phyloP scores from a whole-genome alignment of 106 monocot genomes.

The Ottelia alismoides region DNA sequence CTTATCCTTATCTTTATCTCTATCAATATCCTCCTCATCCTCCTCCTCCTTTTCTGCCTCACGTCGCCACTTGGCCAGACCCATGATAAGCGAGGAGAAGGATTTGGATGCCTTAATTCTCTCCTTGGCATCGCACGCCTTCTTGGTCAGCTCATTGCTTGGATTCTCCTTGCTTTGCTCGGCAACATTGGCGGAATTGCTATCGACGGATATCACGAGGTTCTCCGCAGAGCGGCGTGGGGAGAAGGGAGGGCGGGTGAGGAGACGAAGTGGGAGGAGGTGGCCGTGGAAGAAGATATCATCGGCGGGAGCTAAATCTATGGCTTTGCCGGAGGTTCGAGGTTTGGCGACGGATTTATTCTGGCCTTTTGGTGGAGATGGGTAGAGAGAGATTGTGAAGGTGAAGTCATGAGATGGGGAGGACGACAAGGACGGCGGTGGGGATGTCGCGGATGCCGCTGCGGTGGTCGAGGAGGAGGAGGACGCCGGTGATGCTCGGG shows the following conservation, averaged over 20 bases:
- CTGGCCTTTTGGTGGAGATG: constrained; percentile 7
- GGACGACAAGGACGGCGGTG: constrained; percentile 15
- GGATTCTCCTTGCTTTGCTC: background rate
- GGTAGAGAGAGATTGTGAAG: constrained; percentile 55
- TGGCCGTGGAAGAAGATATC: constrained; percentile 79
- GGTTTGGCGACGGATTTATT: no score
- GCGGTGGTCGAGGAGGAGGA: constrained; percentile 1
- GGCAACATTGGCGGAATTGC: constrained; percentile 11
- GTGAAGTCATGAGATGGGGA: constrained; percentile 75
- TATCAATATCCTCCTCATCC: background rate
- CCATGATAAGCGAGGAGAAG: constrained; percentile 20
- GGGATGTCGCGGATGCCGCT: constrained; percentile 4
- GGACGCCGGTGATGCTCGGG: background rate
- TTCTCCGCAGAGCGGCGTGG: constrained; percentile 8
- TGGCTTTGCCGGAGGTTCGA: constrained; percentile 3
- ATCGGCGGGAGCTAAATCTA: constrained; percentile 63
- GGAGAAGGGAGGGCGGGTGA: constrained; percentile 15
- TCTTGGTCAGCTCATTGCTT: background rate
- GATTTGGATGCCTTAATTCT: constrained; percentile 8
- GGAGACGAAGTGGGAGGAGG: constrained; percentile 44
- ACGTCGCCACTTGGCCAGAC: background rate
- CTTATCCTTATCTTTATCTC: constrained; percentile 8
- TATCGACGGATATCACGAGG: background rate
- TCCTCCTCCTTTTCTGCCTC: constrained; percentile 19
- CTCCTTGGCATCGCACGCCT: background rate